A percentile compares a stretch with the other conserved stretches of the same genome.
Conservation (phyloP, 1,139 yeast species). For the Diutina sp. region DNA sequence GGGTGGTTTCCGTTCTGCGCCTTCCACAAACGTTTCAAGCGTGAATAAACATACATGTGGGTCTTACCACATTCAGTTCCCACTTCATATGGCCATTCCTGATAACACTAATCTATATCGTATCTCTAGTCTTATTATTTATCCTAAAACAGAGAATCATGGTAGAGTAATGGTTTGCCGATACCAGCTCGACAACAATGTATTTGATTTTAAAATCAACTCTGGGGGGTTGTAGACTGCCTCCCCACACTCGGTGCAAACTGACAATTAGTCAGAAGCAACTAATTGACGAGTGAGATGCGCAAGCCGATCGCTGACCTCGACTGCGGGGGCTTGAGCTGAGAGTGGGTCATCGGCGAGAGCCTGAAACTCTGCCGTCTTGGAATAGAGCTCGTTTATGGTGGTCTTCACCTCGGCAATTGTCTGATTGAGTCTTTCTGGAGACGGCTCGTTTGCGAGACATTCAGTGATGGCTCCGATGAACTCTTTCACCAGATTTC, state of each 20-base stretch:
- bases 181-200: not conserved
- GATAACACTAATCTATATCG: too few species aligned
- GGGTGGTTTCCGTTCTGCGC: not conserved
- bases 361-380: not conserved
- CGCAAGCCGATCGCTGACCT: not conserved
- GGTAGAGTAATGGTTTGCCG: not conserved
- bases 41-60: too few species aligned
- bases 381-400: not conserved
- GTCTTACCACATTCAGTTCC: not conserved
- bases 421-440: not conserved
- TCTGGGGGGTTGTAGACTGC: too few species aligned
- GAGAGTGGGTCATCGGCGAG: not conserved
- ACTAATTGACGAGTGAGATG: not conserved
- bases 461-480: not conserved
- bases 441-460: not conserved
- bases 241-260: too few species aligned
- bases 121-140: too few species aligned
- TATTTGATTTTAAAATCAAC: too few species aligned
- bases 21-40: not conserved
- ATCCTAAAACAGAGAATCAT: too few species aligned
- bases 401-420: not conserved
- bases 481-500: not conserved
- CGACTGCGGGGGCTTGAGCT: not conserved
- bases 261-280: not conserved
- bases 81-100: too few species aligned